phyloP scores from a whole-genome alignment of 2,329 filamentous ascomycete genomes.

The Zalaria sp. region DNA sequence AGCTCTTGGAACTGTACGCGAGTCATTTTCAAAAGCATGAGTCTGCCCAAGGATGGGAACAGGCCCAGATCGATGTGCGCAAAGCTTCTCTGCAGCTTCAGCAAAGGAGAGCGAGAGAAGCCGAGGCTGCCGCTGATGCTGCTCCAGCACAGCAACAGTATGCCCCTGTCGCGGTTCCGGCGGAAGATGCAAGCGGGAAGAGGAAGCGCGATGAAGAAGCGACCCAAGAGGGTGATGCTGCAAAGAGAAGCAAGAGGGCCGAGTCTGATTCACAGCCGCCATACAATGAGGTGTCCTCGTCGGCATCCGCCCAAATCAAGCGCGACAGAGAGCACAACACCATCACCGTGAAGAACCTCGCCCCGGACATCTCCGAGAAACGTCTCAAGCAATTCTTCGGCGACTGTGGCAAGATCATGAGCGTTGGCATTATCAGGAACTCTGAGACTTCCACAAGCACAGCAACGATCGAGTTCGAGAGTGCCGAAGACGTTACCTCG shows the following conservation, averaged over 20 bases:
- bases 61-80: constrained; percentile 59
- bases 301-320: constrained; percentile 35
- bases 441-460: constrained; percentile 47
- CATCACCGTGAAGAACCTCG: constrained; percentile 66
- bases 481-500: constrained; percentile 63
- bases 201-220: constrained; percentile 56
- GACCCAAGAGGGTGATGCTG: constrained; percentile 35
- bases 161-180: constrained; percentile 18
- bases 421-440: constrained; percentile 54
- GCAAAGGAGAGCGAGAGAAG: constrained; percentile 52
- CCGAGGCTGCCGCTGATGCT: constrained; percentile 48
- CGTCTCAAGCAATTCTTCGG: constrained; percentile 81
- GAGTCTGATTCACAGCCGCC: constrained; percentile 14
- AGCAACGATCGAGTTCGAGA: constrained; percentile 75
- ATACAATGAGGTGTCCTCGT: constrained; percentile 18
- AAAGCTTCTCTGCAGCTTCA: constrained; percentile 50
- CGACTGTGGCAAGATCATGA: constrained; percentile 74
- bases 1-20: constrained; percentile 57
- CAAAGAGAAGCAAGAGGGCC: constrained; percentile 53
- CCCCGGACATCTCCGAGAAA: constrained; percentile 52
- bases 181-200: constrained; percentile 34
- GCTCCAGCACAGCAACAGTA: constrained; percentile 23
- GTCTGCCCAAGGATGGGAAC: constrained; percentile 57
- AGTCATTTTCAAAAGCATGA: constrained; percentile 87
- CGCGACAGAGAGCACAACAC: constrained; percentile 86